Evolutionary conservation across 2,329 filamentous ascomycete species (phyloP), one percentile per base, ranked within the genome.

Genomic region (Curvularia sp.): DNA sequence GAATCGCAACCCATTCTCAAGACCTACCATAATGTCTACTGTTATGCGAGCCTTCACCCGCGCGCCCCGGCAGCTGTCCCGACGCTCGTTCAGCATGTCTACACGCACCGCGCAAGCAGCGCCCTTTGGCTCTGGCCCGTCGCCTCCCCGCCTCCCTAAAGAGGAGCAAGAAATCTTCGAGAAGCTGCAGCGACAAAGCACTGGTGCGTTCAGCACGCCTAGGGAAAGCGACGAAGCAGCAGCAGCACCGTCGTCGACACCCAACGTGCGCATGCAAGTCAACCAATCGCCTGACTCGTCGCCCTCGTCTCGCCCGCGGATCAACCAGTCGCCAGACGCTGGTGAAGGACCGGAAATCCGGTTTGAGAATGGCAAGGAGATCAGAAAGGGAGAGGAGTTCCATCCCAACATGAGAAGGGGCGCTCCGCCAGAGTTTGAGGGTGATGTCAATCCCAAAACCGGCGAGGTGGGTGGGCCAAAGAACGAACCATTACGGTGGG

Each of bases 401-500:
- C 89, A 91, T 73, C 88, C 88, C 0, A 87, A 92, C 74, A 80
- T 94, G 56, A 83, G 89, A 64, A 82, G 87, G 63, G 94, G 94
- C 34, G 89, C 93, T 42, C 86, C 88, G 70, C 93, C 95, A 1
- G 94, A 98, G 80, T 99, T 99, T 70, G 88, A 94, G 67, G 95
- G 95, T 57, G 93, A 98, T 53, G 84, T 83, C 54, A 98, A 99
- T 77, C 95, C 95, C 2, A 90, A 89, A 82, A 99, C 95, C 1
- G 95, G 95, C 23, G 95, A 99, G 83, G 87, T 97, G 10, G 95
- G 95, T 5, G 95, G 95, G 1, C 95, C 95, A 5, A 99, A 98
- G 87, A 98, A 96, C 74, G 94, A 99, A 79, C 95, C 95, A 50
- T 74, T 98, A 74, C 82, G 93, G 69, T 97, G 94, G 94, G 93